Percentiles rank a stretch among this genome's conserved stretches.
Evolutionary conservation across 192 early-diverging fungal species (phyloP).

Genomic region (Coemansia sp.): DNA sequence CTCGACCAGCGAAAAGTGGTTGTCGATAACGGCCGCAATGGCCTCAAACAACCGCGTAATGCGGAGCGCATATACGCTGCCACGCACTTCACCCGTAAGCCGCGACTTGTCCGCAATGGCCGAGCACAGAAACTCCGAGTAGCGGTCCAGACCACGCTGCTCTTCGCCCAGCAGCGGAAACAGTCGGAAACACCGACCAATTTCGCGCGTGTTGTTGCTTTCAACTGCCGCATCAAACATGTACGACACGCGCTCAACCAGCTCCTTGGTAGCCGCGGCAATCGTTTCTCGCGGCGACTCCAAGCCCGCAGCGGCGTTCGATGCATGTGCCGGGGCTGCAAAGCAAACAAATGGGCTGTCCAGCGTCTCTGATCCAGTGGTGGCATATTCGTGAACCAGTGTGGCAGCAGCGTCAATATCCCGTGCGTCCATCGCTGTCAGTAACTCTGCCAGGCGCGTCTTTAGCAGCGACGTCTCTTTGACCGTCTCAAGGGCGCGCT

Average conservation of each 20-base stretch:
- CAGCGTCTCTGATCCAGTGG: slow-evolving; percentile 15
- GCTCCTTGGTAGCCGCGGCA: slow-evolving; percentile 53
- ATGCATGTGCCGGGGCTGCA: slow-evolving; percentile 13
- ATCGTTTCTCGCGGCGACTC: slow-evolving; percentile 34
- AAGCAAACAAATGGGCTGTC: slow-evolving; percentile 27
- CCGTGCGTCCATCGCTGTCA: slow-evolving; percentile 25
- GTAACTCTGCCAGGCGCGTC: slow-evolving; percentile 25
- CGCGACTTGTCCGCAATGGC: slow-evolving; percentile 73
- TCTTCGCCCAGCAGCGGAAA: slow-evolving; percentile 85
- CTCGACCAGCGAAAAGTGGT: slow-evolving; percentile 80
- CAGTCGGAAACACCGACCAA: slow-evolving; percentile 83
- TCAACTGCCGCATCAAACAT: slow-evolving; percentile 79
- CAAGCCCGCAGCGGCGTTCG: slow-evolving; percentile 10
- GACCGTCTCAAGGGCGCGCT: slow-evolving; percentile 63
- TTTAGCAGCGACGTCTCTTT: slow-evolving; percentile 62
- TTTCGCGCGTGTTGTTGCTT: slow-evolving; percentile 63
- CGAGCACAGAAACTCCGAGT: slow-evolving; percentile 76
- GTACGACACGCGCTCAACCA: slow-evolving; percentile 67
- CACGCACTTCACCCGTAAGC: slow-evolving; percentile 7
- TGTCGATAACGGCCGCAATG: slow-evolving; percentile 81
- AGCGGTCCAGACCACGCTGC: slow-evolving; percentile 83
- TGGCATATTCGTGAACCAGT: slow-evolving; percentile 30
- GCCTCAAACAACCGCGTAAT: slow-evolving; percentile 87
- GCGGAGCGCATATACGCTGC: slow-evolving; percentile 65
- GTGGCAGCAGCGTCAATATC: slow-evolving; percentile 59